A percentile compares a stretch with the other conserved stretches of the same genome.
Conservation (phyloP, 345 rosid genomes). For the Rhodomyrtus tomentosa region DNA sequence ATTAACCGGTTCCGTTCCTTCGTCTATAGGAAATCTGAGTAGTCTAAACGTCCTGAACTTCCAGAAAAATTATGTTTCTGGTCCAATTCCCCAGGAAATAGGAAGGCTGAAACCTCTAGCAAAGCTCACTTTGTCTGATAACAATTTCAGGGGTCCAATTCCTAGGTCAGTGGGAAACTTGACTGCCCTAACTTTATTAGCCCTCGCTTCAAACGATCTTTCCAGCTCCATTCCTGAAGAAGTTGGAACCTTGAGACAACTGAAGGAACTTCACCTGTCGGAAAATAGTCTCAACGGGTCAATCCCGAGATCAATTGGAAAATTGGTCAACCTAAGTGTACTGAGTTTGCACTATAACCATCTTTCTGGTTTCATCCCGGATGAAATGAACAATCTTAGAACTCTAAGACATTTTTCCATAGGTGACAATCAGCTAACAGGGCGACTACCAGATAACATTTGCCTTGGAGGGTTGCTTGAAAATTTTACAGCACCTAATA, state of each 20-base stretch:
- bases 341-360: not conserved
- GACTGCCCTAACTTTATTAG: not conserved
- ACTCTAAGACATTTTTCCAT: not conserved
- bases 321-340: not conserved
- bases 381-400: not conserved
- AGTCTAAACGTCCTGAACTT: not conserved
- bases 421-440: not conserved
- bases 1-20: not conserved
- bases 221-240: not conserved
- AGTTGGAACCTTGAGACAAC: not conserved
- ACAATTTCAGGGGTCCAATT: conserved; percentile 1
- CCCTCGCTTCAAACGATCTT: not conserved
- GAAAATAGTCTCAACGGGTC: not conserved
- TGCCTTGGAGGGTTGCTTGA: not conserved
- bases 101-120: not conserved
- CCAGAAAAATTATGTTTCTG: not conserved
- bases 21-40: not conserved
- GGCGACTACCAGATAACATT: not conserved
- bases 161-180: conserved; percentile 8
- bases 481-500: not conserved
- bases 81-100: not conserved
- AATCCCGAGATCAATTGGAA: not conserved
- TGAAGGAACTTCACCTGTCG: not conserved
- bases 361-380: not conserved
- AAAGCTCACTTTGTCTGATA: not conserved